Evolutionary conservation across 192 early-diverging fungal genomes (phyloP), one percentile per base, ranked within the genome.

Genomic region (Linnemannia schmuckeri): DNA sequence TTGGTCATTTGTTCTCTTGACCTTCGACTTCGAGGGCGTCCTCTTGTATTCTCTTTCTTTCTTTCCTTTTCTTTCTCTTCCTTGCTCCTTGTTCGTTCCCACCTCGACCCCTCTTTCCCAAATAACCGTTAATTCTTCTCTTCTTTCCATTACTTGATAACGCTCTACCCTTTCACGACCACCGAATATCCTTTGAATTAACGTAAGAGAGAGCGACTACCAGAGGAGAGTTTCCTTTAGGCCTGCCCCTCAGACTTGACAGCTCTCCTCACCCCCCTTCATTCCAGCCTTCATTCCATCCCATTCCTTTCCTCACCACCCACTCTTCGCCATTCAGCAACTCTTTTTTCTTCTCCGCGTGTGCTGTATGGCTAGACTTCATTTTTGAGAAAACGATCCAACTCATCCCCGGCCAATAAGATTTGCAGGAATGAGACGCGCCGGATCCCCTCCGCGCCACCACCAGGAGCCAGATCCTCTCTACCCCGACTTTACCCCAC

Each of bases 351-450:
- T n/a, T 55, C 13, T n/a, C 57, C 10, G 30, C 57, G 24, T 27
- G n/a, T 4, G 27, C 27, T 66, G 30, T 30, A 66, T 66, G 61
- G 30, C 27, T 66, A 15, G 61, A 13, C 61, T 66, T 61, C 7
- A 7, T 27, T 66, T 66, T 33, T 66, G 61, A 33, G 61, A 66
- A 3, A 66, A 66, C 30, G 27, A 66, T 10, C 27, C 27, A 15
- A 30, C 24, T 66, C 12, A 66, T 33, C 61, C 2, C 30, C 61
- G 33, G 61, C 61, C 61, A 66, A 66, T 66, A 66, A 66, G 30
- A 66, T 66, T 66, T 33, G 61, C 61, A 66, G 61, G 61, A 66
- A 66, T 66, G 61, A 66, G 61, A 66, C 61, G 61, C 61, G 61
- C 61, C 61, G 27, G 30, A 15, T 66, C 61, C 30, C 61, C 61